A percentile compares a stretch with the other conserved stretches of the same genome.
phyloP scores from a whole-genome alignment of 2,329 filamentous ascomycete species.

The Blumeria hordei region DNA sequence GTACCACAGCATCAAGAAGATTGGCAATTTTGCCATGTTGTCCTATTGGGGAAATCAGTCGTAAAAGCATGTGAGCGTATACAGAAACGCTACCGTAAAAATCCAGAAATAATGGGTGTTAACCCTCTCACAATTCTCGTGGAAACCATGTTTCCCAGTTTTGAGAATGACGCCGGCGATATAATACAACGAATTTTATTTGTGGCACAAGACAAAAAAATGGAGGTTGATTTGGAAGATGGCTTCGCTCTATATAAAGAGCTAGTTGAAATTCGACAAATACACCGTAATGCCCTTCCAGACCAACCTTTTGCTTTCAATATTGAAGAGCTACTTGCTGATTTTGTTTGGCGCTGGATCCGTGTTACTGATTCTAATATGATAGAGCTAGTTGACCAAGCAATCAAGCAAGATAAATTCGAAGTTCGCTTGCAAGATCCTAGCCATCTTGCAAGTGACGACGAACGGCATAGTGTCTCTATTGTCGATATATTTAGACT shows the following conservation, averaged over 20 bases:
- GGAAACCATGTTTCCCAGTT: constrained; percentile 65
- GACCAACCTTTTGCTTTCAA: constrained; percentile 60
- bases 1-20: constrained; percentile 58
- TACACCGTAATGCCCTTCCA: constrained; percentile 55
- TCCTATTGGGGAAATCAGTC: constrained; percentile 67
- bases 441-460: constrained; percentile 42
- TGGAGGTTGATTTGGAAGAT: constrained; percentile 69
- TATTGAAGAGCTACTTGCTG: constrained; percentile 62
- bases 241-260: constrained; percentile 87
- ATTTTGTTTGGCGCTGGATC: constrained; percentile 95
- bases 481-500: constrained; percentile 83
- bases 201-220: constrained; percentile 39
- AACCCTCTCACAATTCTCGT: constrained; percentile 46
- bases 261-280: constrained; percentile 58
- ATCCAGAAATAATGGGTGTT: constrained; percentile 62
- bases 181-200: constrained; percentile 63
- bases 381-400: constrained; percentile 64
- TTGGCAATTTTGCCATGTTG: constrained; percentile 81
- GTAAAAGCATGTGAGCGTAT: constrained; percentile 71
- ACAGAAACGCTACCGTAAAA: constrained; percentile 75
- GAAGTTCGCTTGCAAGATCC: constrained; percentile 42
- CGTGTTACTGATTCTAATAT: constrained; percentile 56
- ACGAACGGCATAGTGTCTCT: constrained; percentile 77
- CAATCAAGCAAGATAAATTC: constrained; percentile 77
- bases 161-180: constrained; percentile 70